Base-by-base conservation (phyloP, 495 filamentous ascomycete species). In the Penicillium lividum region DNA sequence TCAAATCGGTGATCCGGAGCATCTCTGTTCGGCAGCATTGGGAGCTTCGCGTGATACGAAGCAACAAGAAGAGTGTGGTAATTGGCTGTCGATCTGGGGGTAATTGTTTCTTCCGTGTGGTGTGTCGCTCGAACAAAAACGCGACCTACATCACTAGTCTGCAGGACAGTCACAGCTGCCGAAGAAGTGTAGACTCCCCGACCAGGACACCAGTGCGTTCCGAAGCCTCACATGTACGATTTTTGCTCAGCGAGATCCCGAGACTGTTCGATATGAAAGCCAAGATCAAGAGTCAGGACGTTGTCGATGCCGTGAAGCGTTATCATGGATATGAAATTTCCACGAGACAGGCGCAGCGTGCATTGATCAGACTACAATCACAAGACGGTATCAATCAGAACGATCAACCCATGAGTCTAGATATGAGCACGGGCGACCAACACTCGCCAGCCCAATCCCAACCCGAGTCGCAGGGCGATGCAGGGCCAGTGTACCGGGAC, bases 61-160 rank as follows among this genome's bases (percentile, higher is more conserved):
- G 75, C 68, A 77, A 77, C 56, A 77, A 77, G 64, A 77, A 79
- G 51, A 79, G 76, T 36, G 76, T 79, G 43, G 76, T 79, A 8
- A 71, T 77, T 53, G 73, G 75, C 18, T 79, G 76, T 60, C 71
- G 75, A 42, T 77, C 76, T 10, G 72, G 67, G 15, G 55, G 60
- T 59, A 77, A 73, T 68, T 77, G 76, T 60, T 76, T 66, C 58
- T 79, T 77, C 53, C 76, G 76, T 18, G 76, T 77, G 28, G 76
- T 77, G 54, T 79, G 76, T 57, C 76, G 76, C 48, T 74, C 73
- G 28, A 79, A 79, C 66, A 77, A 77, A 62, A 75, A 77, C 53
- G 63, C 73, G 56, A 79, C 76, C 28, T 77, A 79, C 55, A 79
- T 79, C 62, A 77, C 71, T 55, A 79, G 73, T 48, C 66, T 79